phyloP scores from a whole-genome alignment of 305 asterid genomes.

The Ilex paraguariensis region DNA sequence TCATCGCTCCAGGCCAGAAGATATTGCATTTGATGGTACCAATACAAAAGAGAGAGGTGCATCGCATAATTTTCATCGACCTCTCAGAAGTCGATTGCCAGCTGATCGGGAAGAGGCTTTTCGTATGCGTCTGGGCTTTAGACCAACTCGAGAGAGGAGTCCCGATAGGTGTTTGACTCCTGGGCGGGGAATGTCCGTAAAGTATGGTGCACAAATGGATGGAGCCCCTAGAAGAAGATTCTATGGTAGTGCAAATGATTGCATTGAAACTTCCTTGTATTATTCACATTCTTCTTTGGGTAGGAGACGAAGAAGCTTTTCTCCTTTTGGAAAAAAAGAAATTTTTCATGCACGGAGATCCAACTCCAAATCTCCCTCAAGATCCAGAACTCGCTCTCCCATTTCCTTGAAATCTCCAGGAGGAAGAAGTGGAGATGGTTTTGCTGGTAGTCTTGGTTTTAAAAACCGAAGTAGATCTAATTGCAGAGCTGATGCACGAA shows the following conservation, averaged over 20 bases:
- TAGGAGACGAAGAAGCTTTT: neutral
- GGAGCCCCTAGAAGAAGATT: neutral
- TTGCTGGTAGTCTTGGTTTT: neutral
- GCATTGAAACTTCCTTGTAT: neutral
- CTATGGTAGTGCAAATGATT: neutral
- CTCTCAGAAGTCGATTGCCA: neutral
- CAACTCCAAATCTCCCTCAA: neutral
- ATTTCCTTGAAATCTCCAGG: neutral
- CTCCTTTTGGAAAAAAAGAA: neutral
- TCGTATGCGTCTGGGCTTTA: neutral
- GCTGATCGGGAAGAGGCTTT: neutral
- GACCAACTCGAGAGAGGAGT: neutral
- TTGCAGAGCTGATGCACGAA: neutral
- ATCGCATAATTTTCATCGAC: neutral
- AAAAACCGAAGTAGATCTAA: neutral
- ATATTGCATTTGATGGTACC: neutral
- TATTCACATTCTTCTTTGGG: neutral
- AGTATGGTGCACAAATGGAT: neutral
- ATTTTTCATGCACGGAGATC: neutral
- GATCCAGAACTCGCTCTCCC: neutral
- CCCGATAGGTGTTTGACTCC: neutral
- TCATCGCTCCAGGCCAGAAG: neutral
- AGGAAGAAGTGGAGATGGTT: no score
- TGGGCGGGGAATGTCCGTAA: neutral
- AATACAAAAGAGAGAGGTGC: neutral